A percentile compares a stretch with the other conserved stretches of the same genome.
Conservation (phyloP, 805 yeast genomes). For the Starmerella apis region DNA sequence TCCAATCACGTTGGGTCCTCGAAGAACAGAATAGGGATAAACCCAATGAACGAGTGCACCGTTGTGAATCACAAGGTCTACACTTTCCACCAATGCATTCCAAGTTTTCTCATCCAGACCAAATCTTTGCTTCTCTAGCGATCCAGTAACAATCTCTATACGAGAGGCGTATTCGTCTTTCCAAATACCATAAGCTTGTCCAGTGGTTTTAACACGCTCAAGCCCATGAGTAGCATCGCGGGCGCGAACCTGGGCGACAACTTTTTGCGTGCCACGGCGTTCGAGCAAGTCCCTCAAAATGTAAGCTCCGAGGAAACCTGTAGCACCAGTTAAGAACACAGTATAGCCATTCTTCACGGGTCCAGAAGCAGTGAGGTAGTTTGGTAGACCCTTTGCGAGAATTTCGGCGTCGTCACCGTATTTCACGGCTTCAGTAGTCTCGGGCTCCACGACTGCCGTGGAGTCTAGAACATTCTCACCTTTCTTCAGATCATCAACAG, state of each 20-base stretch:
- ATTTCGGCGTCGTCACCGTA: conserved; percentile 69
- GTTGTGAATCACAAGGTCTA: conserved; percentile 85
- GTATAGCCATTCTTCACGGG: conserved; percentile 35
- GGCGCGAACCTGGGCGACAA: conserved; percentile 83
- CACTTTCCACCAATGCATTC: conserved; percentile 43
- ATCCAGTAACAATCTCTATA: conserved; percentile 72
- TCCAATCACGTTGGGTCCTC: conserved; percentile 88
- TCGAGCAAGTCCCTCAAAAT: conserved; percentile 65
- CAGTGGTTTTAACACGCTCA: conserved; percentile 63
- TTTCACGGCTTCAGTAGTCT: conserved; percentile 29
- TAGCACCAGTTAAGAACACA: conserved; percentile 86
- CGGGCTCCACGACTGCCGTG: conserved; percentile 27
- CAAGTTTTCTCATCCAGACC: conserved; percentile 55
- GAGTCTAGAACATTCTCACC: conserved; percentile 30
- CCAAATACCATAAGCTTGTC: conserved; percentile 77
- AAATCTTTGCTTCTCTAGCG: conserved; percentile 59
- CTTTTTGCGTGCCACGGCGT: conserved; percentile 50
- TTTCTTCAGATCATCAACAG: conserved; percentile 48
- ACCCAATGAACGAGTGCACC: conserved; percentile 99
- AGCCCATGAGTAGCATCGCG: conserved; percentile 54
- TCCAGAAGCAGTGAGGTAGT: conserved; percentile 40
- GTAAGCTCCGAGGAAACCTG: conserved; percentile 93
- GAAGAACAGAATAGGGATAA: conserved; percentile 77
- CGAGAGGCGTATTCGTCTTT: conserved; percentile 45
- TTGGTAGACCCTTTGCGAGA: conserved; percentile 36